Evolutionary conservation across 805 yeast genomes (phyloP), one percentile per base, ranked within the genome.

Genomic region (Candida jianshihensis): DNA sequence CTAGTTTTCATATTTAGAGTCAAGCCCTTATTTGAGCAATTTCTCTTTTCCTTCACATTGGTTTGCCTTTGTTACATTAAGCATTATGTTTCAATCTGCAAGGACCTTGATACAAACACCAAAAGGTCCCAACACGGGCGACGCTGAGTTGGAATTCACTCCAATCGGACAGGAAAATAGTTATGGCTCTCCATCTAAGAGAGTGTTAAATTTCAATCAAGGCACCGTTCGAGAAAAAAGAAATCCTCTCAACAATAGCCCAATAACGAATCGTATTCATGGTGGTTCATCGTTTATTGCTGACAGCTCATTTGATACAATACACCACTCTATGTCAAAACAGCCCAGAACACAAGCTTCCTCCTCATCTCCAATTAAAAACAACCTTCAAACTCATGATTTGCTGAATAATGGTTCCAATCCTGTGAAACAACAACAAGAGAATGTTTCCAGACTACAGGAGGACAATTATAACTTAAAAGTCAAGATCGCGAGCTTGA

Each of bases 391-490:
- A 13, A 41, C 36, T 13, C 49, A 46, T 27, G 44, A 44, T 19
- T 31, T 51, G 33, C 36, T 51, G 6, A 43, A 46, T 30, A 42
- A 40, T 39, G 56, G 55, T 1, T 50, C 56, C 16, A 53, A 57
- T 35, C 59, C 62, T 4, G 49, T 57, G 13, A 52, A 44, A 30
- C 57, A 48, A 26, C 61, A 57, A 41, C 53, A 56, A 36, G 50
- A 51, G 30, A 41, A 53, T 29, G 41, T 53, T 10, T 43, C 56
- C 14, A 51, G 53, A 38, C 54, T 69, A 22, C 56, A 61, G 37
- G 55, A 62, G 10, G 74, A 69, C 26, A 69, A 69, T 40, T 65
- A 63, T 44, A 64, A 64, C 36, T 53, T 69, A 43, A 69, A 66
- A 42, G 57, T 68, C 25, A 65, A 67, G 40, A 54, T 68, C 26